Evolutionary conservation across 257 asterid species (phyloP), one percentile per base, ranked within the genome.

Genomic region (Nicotiana noctiflora): DNA sequence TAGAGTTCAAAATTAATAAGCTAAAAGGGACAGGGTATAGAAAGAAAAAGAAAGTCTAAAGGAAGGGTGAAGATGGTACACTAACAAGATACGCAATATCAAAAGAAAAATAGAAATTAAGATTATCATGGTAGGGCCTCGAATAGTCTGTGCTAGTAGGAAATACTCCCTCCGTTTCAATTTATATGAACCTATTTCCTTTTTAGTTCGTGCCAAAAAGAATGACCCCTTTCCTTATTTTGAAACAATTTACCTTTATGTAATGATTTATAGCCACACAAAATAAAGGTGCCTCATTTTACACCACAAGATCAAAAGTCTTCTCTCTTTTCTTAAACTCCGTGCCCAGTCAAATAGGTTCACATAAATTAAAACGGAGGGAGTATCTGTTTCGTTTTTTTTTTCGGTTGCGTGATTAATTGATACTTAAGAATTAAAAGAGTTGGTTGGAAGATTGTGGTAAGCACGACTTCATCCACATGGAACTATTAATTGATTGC

Each of bases 361-460:
- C n/a, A n/a, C n/a, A n/a, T n/a, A n/a, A n/a, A n/a, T n/a, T n/a
- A n/a, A n/a, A n/a, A n/a, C n/a, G n/a, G n/a, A n/a, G n/a, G n/a
- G n/a, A 12, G 1, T 49, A 8, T 21, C 8, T 21, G 7, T 18
- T 56, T 2, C 1, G 0, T 60, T 21, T 4, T 11, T 32, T 32
- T n/a, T n/a, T n/a, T n/a, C 4, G 12, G 46, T 13, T 51, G 5
- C 0, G 2, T 65, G 4, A 32, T 59, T 40, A 34, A 46, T 56
- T 81, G 34, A 85, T 4, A 25, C 27, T 25, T 25, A 62, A 53
- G 15, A 21, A 23, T 52, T 68, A 29, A 82, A 51, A 49, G 67
- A 84, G 88, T 81, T 86, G 85, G 88, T 86, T 84, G 90, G 67
- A 81, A 81, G 89, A 83, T 76, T 80, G 91, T 83, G 59, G 15